Evolutionary conservation across 768 basidiomycete species (phyloP), one percentile per base, ranked within the genome.

Genomic region (Lyophyllum shimeji): DNA sequence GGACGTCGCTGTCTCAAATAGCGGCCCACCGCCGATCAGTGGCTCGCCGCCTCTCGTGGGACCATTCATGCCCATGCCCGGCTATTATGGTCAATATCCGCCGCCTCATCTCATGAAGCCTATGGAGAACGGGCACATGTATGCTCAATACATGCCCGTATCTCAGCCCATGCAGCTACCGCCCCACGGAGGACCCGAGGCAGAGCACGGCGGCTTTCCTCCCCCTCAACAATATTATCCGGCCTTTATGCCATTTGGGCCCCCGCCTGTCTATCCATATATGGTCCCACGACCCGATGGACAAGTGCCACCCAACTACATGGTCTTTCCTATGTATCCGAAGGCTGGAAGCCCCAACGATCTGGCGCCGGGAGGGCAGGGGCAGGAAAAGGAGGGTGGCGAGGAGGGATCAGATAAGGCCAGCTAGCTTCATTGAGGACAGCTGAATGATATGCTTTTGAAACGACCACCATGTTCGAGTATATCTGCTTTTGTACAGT

Each of bases 81-180:
- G 77, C 42, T 81, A 81, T 60, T 85, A 82, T 57, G 73, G 77
- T 62, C 82, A 83, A 61, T 85, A 84, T 69, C 72, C 83, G 23
- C 71, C 76, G 37, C 67, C 75, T 55, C 71, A 72, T 34, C 66
- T 77, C 55, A 69, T 78, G 42, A 84, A 84, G 68, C 81, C 82
- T 20, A 78, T 79, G n/a, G 74, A 76, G 49, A 74, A 80, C 60
- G 70, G 72, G 21, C 74, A 82, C 37, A 63, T 82, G 40, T 86
- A 82, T 48, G 66, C 69, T 54, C 69, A 66, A 53, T 69, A 70
- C 59, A 52, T 70, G 34, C 47, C 61, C 8, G 52, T 64, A 40
- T 58, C 65, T 7, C 63, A 60, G 37, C 53, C 59, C n/a, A 51
- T 62, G 25, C 56, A 55, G 21, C 39, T 59, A 34, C 49, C 51